Evolutionary conservation across 169 alveolate species (phyloP).

Genomic region (Babesia bovis): DNA sequence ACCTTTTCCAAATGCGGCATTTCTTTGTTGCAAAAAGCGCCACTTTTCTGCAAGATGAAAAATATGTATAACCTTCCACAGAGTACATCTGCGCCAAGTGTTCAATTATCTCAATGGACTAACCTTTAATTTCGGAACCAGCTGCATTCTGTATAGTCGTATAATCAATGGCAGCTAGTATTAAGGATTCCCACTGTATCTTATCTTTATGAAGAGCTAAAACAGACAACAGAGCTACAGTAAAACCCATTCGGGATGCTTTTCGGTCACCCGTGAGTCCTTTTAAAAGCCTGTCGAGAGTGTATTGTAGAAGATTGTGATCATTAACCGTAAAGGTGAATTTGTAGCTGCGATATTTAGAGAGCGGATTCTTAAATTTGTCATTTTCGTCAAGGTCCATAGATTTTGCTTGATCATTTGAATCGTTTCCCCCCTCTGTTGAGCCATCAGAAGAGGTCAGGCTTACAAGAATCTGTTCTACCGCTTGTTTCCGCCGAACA

Average conservation of each 20-base stretch:
- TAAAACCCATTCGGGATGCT: slow-evolving; percentile 39
- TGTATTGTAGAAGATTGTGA: slow-evolving; percentile 46
- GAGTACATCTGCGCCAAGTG: slow-evolving; percentile 6
- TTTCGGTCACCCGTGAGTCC: slow-evolving; percentile 42
- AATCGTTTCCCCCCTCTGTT: not conserved
- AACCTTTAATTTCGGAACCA: slow-evolving; percentile 42
- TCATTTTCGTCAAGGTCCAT: not conserved
- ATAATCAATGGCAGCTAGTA: slow-evolving; percentile 15
- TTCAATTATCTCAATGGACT: not conserved
- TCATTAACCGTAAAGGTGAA: slow-evolving; percentile 26
- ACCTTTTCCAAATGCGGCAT: slow-evolving; percentile 2
- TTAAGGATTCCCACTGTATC: not conserved
- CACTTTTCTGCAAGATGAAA: slow-evolving; percentile 16
- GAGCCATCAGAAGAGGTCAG: not conserved
- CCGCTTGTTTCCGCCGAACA: slow-evolving; percentile 27
- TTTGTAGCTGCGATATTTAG: slow-evolving; percentile 33
- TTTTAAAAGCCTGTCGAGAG: slow-evolving; percentile 46
- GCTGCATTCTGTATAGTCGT: slow-evolving; percentile 9
- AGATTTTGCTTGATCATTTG: not conserved
- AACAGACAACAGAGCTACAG: slow-evolving; percentile 37
- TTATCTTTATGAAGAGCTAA: slow-evolving; percentile 22
- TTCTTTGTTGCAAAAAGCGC: slow-evolving; percentile 3
- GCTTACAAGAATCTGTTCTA: slow-evolving; percentile 13
- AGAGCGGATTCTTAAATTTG: slow-evolving; percentile 26
- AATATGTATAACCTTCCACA: slow-evolving; percentile 44